Percentiles rank a stretch among this genome's conserved stretches.
phyloP scores from a whole-genome alignment of 805 yeast species.

The Starmerella riodocensis region DNA sequence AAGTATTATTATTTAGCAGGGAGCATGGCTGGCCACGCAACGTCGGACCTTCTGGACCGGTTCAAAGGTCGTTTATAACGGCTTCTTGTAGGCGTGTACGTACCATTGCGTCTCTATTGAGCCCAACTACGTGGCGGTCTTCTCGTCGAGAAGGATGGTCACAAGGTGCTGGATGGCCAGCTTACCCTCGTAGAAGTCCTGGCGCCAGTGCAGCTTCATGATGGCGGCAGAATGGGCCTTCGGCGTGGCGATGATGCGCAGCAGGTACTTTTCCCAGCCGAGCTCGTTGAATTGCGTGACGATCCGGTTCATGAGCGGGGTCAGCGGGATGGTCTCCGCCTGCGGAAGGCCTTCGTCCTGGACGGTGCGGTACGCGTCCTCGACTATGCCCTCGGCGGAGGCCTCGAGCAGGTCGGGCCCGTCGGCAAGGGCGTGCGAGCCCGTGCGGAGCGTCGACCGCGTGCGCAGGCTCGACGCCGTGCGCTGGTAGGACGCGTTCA shows the following conservation, averaged over 20 bases:
- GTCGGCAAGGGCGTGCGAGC: slow-evolving; percentile 18
- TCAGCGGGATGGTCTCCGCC: slow-evolving; percentile 10
- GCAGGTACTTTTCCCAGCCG: slow-evolving; percentile 58
- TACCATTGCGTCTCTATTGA: no score
- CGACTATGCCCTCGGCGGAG: slow-evolving; percentile 21
- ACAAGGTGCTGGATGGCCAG: slow-evolving; percentile 25
- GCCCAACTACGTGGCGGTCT: no score
- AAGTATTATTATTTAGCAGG: no score
- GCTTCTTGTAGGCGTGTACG: no score
- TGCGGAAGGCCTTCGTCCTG: slow-evolving; percentile 14
- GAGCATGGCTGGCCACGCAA: no score
- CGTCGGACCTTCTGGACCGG: no score
- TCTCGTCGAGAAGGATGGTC: no score
- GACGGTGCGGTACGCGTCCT: slow-evolving; percentile 15
- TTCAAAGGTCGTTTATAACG: no score
- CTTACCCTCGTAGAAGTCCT: slow-evolving; percentile 56
- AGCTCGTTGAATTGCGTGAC: slow-evolving; percentile 44
- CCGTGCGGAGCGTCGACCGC: background rate
- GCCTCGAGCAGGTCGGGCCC: slow-evolving; percentile 18
- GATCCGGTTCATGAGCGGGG: slow-evolving; percentile 37
- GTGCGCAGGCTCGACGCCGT: slow-evolving; percentile 31
- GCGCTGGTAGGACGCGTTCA: slow-evolving; percentile 33
- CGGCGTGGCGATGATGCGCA: slow-evolving; percentile 50
- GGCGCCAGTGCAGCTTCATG: slow-evolving; percentile 43
- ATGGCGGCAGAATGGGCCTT: slow-evolving; percentile 76